Conservation (phyloP, 805 yeast genomes). For the Candida awuae region DNA sequence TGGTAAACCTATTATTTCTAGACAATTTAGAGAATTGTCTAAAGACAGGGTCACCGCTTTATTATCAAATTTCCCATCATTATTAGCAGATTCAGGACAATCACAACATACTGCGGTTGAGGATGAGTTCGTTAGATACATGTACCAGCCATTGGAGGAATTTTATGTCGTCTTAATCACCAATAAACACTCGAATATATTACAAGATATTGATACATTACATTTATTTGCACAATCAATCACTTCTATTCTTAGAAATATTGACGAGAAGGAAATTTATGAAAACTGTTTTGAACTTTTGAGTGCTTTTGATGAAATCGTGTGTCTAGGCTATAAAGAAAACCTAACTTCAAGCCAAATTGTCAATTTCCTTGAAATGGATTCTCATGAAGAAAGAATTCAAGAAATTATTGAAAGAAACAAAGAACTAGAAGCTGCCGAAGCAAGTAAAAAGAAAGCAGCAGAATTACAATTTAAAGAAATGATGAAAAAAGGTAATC, state of each 20-base stretch:
- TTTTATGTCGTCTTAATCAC: constrained; percentile 86
- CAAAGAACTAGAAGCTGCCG: constrained; percentile 94
- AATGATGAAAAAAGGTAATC: constrained; percentile 44
- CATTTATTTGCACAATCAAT: constrained; percentile 78
- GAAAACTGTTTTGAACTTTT: constrained; percentile 82
- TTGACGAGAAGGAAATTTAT: constrained; percentile 77
- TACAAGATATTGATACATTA: constrained; percentile 91
- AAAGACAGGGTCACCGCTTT: constrained; percentile 81
- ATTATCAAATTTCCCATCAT: constrained; percentile 75
- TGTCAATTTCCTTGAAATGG: constrained; percentile 89
- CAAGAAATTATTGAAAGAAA: constrained; percentile 96
- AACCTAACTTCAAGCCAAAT: constrained; percentile 76
- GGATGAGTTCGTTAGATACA: constrained; percentile 84
- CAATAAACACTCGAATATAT: constrained; percentile 80
- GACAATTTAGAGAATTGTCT: constrained; percentile 82
- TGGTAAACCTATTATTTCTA: constrained; percentile 84
- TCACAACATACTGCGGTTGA: constrained; percentile 92
- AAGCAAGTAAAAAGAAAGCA: constrained; percentile 93
- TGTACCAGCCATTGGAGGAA: constrained; percentile 93
- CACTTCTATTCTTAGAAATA: constrained; percentile 57
- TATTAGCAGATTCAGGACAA: constrained; percentile 56
- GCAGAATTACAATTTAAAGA: constrained; percentile 80
- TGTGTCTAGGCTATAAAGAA: constrained; percentile 84
- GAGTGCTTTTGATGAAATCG: constrained; percentile 89
- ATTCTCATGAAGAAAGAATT: constrained; percentile 95